Evolutionary conservation across 768 basidiomycete genomes (phyloP).

Genomic region (Chalciporus sphaerocephalus): DNA sequence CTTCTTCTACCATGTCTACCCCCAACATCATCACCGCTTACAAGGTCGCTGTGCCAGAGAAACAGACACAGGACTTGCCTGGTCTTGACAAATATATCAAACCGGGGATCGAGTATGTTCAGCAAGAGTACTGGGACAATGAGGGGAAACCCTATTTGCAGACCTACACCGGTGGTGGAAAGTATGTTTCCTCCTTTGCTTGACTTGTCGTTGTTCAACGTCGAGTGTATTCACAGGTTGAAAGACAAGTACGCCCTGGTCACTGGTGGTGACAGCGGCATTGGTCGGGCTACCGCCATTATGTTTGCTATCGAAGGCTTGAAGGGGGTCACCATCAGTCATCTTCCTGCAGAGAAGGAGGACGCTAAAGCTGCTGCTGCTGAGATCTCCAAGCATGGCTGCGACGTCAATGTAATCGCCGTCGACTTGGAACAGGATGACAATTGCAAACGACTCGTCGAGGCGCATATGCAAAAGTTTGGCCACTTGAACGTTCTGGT

Average conservation of each 20-base stretch:
- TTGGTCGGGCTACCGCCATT: conserved; percentile 48
- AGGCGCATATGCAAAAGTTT: conserved; percentile 44
- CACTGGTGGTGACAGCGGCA: conserved; percentile 44
- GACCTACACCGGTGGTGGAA: conserved; percentile 50
- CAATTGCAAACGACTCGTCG: conserved; percentile 42
- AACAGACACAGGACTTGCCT: too few species aligned
- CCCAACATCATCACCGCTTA: conserved; percentile 35
- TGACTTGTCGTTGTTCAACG: too few species aligned
- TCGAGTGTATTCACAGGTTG: conserved; percentile 1
- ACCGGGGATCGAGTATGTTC: conserved; percentile 38
- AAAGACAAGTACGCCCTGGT: conserved; percentile 8
- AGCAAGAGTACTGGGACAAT: conserved; percentile 47
- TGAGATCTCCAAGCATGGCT: conserved; percentile 40
- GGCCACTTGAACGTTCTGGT: conserved; percentile 52
- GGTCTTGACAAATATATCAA: conserved; percentile 44
- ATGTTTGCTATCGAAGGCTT: conserved; percentile 52
- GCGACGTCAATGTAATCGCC: conserved; percentile 33
- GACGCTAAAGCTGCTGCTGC: conserved; percentile 51
- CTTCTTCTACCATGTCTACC: background rate
- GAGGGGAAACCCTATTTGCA: conserved; percentile 46
- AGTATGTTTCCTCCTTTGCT: too few species aligned
- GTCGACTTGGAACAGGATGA: conserved; percentile 42
- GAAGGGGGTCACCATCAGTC: conserved; percentile 46
- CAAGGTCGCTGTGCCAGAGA: conserved; percentile 31
- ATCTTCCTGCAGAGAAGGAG: conserved; percentile 52